Evolutionary conservation across 1,139 yeast genomes (phyloP).

Genomic region (Taphrina communis): DNA sequence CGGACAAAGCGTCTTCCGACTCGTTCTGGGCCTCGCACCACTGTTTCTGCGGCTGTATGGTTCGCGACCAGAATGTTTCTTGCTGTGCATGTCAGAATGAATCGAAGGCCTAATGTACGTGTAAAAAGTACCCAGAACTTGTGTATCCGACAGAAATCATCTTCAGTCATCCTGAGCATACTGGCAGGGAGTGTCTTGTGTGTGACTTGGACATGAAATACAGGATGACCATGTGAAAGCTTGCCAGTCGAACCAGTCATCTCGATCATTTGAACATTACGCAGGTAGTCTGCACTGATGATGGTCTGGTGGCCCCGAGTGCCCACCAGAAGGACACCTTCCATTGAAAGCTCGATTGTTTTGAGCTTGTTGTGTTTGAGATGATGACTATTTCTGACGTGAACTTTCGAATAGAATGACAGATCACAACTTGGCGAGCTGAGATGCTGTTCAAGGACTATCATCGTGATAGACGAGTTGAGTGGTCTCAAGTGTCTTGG

Average conservation of each 20-base stretch:
- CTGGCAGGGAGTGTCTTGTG: constrained; percentile 11
- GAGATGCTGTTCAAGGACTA: too few species aligned
- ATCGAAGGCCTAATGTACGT: background rate
- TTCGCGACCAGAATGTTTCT: constrained; percentile 7
- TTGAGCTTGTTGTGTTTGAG: too few species aligned
- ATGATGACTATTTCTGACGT: too few species aligned
- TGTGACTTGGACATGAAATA: constrained; percentile 7
- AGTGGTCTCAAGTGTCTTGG: too few species aligned
- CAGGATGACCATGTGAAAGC: constrained; percentile 7
- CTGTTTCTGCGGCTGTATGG: constrained; percentile 4
- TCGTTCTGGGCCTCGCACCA: background rate
- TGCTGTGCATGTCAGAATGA: constrained; percentile 3
- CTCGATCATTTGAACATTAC: constrained; percentile 11
- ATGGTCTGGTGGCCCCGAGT: constrained; percentile 2
- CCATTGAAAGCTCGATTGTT: background rate
- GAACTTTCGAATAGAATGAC: too few species aligned
- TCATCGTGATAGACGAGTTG: too few species aligned
- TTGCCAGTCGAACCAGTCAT: constrained; percentile 12
- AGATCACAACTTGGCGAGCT: too few species aligned
- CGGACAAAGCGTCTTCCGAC: background rate
- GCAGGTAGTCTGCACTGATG: constrained; percentile 12
- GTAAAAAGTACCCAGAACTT: background rate
- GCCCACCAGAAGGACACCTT: constrained; percentile 9
- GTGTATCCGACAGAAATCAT: constrained; percentile 2
- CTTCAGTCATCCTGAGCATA: constrained; percentile 8